phyloP scores from a whole-genome alignment of 148 eudicot genomes.

The Pharnaceum exiguum region DNA sequence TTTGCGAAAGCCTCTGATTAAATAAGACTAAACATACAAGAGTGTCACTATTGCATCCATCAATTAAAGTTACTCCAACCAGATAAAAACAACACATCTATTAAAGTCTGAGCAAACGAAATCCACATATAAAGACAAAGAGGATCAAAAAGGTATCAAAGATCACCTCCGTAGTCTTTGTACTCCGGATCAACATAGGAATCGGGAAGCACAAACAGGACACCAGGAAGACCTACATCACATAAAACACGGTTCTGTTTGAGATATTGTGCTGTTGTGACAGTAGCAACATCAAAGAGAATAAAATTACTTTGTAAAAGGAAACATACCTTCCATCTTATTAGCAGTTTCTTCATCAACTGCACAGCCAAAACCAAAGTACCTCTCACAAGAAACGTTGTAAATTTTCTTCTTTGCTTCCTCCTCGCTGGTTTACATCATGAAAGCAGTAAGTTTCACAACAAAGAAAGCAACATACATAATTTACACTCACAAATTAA shows the following conservation, averaged over 20 bases:
- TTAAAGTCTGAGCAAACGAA: too few relatives aligned
- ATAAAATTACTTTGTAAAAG: background rate
- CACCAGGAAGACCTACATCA: conserved; percentile 72
- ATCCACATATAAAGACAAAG: background rate
- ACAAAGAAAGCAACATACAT: background rate
- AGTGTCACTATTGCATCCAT: too few relatives aligned
- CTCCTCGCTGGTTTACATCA: conserved; percentile 58
- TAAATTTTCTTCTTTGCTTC: conserved; percentile 91
- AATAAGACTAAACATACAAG: too few relatives aligned
- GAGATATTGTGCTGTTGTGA: too few relatives aligned
- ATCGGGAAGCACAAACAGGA: conserved; percentile 91
- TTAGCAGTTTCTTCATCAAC: conserved; percentile 94
- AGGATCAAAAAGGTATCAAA: too few relatives aligned
- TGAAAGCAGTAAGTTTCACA: background rate
- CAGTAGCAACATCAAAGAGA: too few relatives aligned
- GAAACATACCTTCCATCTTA: conserved; percentile 74
- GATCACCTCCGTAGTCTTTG: conserved; percentile 96
- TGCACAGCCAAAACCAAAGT: conserved; percentile 95
- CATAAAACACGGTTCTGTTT: background rate
- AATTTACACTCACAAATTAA: background rate
- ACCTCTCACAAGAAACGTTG: conserved; percentile 90
- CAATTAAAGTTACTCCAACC: too few relatives aligned
- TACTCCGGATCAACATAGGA: conserved; percentile 96
- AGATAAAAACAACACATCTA: too few relatives aligned
- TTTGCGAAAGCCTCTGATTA: too few relatives aligned